Evolutionary conservation across 192 early-diverging fungal genomes (phyloP), one percentile per base, ranked within the genome.

Genomic region (Podila verticillata): DNA sequence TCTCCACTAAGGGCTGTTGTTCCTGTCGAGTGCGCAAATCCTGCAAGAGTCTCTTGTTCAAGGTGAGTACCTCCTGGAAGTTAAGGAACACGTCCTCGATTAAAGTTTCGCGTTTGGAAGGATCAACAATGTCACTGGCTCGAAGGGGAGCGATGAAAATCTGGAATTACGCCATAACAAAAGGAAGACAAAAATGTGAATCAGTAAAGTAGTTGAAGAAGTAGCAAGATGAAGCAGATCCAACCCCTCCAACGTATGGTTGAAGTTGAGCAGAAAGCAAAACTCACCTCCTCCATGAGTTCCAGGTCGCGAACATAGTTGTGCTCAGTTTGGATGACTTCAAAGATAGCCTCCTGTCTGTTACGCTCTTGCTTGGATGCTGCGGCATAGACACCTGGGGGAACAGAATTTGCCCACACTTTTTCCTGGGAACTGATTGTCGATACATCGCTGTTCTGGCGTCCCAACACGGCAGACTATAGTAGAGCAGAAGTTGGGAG

Each of bases 291-390:
- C 3, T 96, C 88, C 31, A 96, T 85, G 48, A 93, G 89, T 44
- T 93, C 87, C 34, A 99, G 87, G 87, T 99, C 97, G 24, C 89
- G 86, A 22, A 95, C 89, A 72, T 97, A 99, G 74, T 97, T 96
- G 20, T 88, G 87, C 85, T 99, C 98, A 2, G 97, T 97, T 62
- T 91, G 87, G 29, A 96, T 88, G 7, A 97, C 92, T 74, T 99
- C 98, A 74, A 92, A 95, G 61, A 99, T 97, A 20, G 97, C 92
- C 83, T 99, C 98, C 69, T 99, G 98, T 54, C 98, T 86, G 65
- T 93, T 91, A 9, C 91, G 87, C 61, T 96, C 96, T 39, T 90
- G 88, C 26, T 84, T 67, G 60, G 85, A 73, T 31, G 70, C 70
- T 30, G 59, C 66, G 8, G 70, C 70, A 29, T 72, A 58, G 31